Base-by-base conservation (phyloP, 2,329 filamentous ascomycete species). In the Arthrobotrys iridis region DNA sequence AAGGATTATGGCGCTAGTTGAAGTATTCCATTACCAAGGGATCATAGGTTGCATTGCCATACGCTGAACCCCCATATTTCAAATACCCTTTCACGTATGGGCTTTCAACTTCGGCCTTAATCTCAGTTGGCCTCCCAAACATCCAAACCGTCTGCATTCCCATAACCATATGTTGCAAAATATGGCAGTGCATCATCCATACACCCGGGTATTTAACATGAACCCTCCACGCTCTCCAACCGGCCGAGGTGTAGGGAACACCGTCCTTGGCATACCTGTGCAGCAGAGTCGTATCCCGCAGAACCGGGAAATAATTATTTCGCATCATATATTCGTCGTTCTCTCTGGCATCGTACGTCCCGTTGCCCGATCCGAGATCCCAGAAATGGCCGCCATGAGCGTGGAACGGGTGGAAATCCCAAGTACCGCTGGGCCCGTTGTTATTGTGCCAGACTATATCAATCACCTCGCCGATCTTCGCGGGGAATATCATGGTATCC, bases 181-280 rank as follows among this genome's bases (percentile, higher is more conserved):
- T 84, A 79, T 89, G 87, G 76, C 87, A 89, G 79, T 89, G 87
- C 76, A 89, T 82, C 86, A 89, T 86, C 87, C 87, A 89, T 2
- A 86, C 86, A 0, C 87, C 88, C 0, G 85, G 80, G 66, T 85
- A 81, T 6, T 81, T 82, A 0, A 88, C 85, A 2, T 86, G 82
- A 0, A 89, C 80, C 7, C 88, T 82, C 88, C 88, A 90, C 0
- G 84, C 88, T 18, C 88, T 82, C 88, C 88, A 90, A 0, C 88
- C 87, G 0, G 84, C 82, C 1, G 83, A 83, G 4, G 82, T 79
- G 2, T 84, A 81, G 0, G 83, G 79, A 1, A 77, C 77, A 0
- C 83, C 84, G 22, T 82, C 82, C 2, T 81, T 77, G 0, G 80
- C 80, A 77, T 89, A 90, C 1, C 85, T 81, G 77, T 88, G 88